Evolutionary conservation across 2,329 filamentous ascomycete species (phyloP).

Genomic region (Cercospora citrullina): DNA sequence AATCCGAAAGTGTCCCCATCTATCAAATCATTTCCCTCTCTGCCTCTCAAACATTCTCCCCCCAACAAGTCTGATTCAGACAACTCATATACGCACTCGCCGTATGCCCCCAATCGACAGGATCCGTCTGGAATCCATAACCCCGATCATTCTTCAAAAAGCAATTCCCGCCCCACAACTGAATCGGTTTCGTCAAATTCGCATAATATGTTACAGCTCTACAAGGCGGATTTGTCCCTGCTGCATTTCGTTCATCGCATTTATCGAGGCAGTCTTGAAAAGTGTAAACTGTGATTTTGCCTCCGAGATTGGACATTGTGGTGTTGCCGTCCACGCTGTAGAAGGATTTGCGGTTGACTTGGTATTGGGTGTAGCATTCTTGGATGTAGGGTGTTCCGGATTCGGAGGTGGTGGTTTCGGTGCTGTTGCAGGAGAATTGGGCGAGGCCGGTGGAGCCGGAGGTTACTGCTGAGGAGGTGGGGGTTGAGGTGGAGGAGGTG

Average conservation of each 20-base stretch:
- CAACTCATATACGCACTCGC: constrained; percentile 20
- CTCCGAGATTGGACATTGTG: constrained; percentile 15
- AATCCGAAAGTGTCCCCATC: neutral
- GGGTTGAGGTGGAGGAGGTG: neutral
- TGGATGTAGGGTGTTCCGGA: constrained; percentile 13
- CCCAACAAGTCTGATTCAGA: constrained; percentile 19
- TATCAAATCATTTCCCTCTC: too few relatives aligned
- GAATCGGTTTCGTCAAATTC: constrained; percentile 15
- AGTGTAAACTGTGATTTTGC: constrained; percentile 19
- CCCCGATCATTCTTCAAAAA: constrained; percentile 26
- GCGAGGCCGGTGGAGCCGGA: constrained; percentile 22
- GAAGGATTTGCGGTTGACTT: constrained; percentile 11
- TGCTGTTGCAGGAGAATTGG: constrained; percentile 20
- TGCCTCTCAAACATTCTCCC: neutral
- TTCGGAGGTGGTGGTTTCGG: constrained; percentile 5
- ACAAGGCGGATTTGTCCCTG: constrained; percentile 12
- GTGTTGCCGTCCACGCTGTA: constrained; percentile 15
- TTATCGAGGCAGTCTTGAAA: constrained; percentile 18
- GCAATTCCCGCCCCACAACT: constrained; percentile 21
- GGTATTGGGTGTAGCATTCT: constrained; percentile 21
- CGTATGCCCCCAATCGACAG: constrained; percentile 19
- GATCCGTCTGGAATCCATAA: constrained; percentile 6
- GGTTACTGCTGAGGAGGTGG: constrained; percentile 13
- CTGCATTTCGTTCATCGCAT: constrained; percentile 15
- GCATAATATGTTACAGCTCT: constrained; percentile 23